Conservation (phyloP, 31 red algal species). For the Asparagopsis taxiformis region DNA sequence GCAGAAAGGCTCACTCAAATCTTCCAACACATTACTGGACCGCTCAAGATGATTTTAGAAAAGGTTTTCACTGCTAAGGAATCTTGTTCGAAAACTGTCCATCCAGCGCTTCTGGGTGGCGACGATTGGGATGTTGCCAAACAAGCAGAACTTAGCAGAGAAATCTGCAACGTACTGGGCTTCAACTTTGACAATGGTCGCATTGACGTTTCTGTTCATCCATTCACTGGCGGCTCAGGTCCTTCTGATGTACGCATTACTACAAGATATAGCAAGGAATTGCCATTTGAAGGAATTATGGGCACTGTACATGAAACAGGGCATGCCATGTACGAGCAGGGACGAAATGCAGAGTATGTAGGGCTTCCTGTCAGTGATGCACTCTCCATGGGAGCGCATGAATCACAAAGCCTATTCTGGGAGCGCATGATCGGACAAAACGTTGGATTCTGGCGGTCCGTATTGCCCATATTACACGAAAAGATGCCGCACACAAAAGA, state of each 20-base stretch:
- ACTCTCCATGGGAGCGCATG: conserved; percentile 67
- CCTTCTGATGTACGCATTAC: conserved; percentile 78
- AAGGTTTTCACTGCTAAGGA: conserved; percentile 36
- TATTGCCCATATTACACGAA: conserved; percentile 45
- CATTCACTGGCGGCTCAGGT: conserved; percentile 67
- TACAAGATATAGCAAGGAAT: conserved; percentile 65
- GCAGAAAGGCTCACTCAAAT: conserved; percentile 59
- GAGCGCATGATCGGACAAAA: conserved; percentile 75
- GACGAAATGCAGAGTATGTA: conserved; percentile 28
- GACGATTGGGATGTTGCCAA: conserved; percentile 51
- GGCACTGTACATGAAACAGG: conserved; percentile 78
- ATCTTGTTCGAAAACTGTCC: conserved; percentile 5
- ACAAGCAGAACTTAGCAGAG: conserved; percentile 52
- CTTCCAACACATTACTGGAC: conserved; percentile 37
- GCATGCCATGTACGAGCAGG: conserved; percentile 87
- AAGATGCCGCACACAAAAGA: conserved; percentile 60
- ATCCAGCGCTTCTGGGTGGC: background rate
- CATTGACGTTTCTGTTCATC: conserved; percentile 77
- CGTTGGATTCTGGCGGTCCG: conserved; percentile 41
- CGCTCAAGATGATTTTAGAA: conserved; percentile 43
- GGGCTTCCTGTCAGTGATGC: conserved; percentile 58
- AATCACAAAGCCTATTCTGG: conserved; percentile 84
- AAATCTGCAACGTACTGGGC: conserved; percentile 38
- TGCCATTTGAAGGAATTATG: conserved; percentile 72
- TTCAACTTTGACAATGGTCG: conserved; percentile 64